Evolutionary conservation across 305 asterid genomes (phyloP), one percentile per base, ranked within the genome.

Genomic region (Fraxinus platypoda): DNA sequence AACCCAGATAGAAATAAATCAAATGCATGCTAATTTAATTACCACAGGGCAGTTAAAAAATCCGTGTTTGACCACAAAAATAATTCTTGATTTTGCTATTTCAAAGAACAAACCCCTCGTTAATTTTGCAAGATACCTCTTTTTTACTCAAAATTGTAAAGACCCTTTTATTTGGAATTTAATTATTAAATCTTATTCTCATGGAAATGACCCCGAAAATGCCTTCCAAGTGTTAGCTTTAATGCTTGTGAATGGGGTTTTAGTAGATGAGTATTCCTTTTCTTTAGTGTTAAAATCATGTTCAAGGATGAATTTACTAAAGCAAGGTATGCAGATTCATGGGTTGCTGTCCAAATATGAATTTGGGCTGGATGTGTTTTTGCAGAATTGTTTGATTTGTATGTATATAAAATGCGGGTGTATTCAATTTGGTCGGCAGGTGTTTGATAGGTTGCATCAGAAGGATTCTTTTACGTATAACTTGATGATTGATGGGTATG

Each of bases 401-500:
- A 72, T 91, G 92, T 94, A 94, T 38, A 76, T 83, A 7, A 94
- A 87, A 85, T 88, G 94, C 57, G 95, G 94, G 46, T 64, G 31
- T 64, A 26, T 91, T 62, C 91, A 84, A 30, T 82, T 80, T 41
- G 93, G 93, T 57, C 82, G 93, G 49, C 90, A n/a, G 30, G 76
- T 92, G 76, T 93, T 93, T 87, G 96, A 93, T 82, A 86, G 90
- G 80, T 88, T 93, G 91, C 70, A 1, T 43, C 76, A 25, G 21
- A 92, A 87, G 86, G 98, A 93, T 76, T 85, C 93, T 0, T 87
- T 93, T 84, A 87, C 97, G 75, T 93, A 91, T 81, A 94, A 93
- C 84, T 85, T 92, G 83, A 93, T 94, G 90, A 87, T 93, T 80
- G 96, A 91, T 89, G 97, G 98, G 81, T 94, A 93, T 86, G 91